Base-by-base conservation (phyloP, 2,329 filamentous ascomycete species). In the Dactylellina drechsleri region DNA sequence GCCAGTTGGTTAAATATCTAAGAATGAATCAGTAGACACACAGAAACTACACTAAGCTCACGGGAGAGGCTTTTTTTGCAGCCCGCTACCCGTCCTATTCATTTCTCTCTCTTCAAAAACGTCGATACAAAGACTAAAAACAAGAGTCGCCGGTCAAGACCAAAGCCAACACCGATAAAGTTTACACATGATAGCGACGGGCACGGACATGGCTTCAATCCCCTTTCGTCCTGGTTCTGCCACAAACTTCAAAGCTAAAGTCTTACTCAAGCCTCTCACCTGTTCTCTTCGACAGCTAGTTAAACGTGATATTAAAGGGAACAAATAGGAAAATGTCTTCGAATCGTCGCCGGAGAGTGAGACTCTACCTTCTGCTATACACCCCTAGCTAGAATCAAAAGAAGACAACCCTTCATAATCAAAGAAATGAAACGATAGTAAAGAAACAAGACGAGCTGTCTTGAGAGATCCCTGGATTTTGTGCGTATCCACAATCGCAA, bases 171-270 rank as follows among this genome's bases (percentile, higher is more conserved):
- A 54, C 41, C 20, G 31, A 62, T 62, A 70, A 20, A 62, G 66
- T 70, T 70, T 41, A 70, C 66, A 62, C 40, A 70, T 70, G 66
- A 68, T 68, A 61, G 31, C 50, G 41, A 43, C 47, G 23, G 23
- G 66, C 66, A 70, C 66, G 58, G 66, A 70, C 66, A 57, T 36
- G 31, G 31, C 40, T 57, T 31, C 40, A 43, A 50, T 18, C 52
- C 31, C 26, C 47, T 16, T 61, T 61, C 56, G 57, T 18, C 18
- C 6, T 60, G 31, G 31, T 36, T 15, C 28, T 41, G 20, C 58
- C 36, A 31, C 58, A 45, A 54, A 12, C 36, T 43, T 52, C 36
- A 60, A 52, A n/a, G 16, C 3, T 3, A 15, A 8, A 52, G 41
- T 23, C 45, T 52, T 36, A 10, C 31, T 36, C 31, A 36, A 36